A percentile compares a stretch with the other conserved stretches of the same genome.
Conservation (phyloP, 2,329 filamentous ascomycete species). For the Exophiala aquamarina region DNA sequence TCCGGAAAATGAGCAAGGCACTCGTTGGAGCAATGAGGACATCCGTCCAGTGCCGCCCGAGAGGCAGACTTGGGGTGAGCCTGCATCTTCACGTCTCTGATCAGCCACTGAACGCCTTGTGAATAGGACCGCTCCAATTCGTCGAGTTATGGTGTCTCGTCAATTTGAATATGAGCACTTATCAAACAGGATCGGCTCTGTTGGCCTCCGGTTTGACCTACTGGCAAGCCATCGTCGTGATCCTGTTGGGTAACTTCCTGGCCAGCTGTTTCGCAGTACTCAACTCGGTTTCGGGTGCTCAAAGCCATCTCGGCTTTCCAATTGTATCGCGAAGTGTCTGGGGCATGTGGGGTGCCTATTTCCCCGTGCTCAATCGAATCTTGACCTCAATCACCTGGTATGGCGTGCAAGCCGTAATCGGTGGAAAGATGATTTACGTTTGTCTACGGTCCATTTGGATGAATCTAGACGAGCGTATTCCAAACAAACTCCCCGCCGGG, state of each 20-base stretch:
- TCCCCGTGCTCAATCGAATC: conserved; percentile 43
- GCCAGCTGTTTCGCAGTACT: conserved; percentile 36
- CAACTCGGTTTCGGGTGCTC: conserved; percentile 39
- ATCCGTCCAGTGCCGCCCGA: conserved; percentile 40
- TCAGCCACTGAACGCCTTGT: too few relatives aligned
- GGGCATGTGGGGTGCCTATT: conserved; percentile 44
- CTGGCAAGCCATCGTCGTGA: conserved; percentile 42
- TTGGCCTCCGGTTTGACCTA: conserved; percentile 40
- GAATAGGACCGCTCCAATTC: conserved; percentile 20
- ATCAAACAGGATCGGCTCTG: conserved; percentile 38
- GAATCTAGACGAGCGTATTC: conserved; percentile 41
- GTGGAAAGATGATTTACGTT: conserved; percentile 35
- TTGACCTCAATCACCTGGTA: conserved; percentile 38
- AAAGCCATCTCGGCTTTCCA: conserved; percentile 46
- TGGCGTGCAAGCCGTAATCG: conserved; percentile 45
- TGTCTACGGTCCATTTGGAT: conserved; percentile 46
- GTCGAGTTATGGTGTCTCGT: conserved; percentile 35
- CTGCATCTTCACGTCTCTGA: conserved; percentile 41
- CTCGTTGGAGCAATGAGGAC: conserved; percentile 39
- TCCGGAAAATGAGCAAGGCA: too few relatives aligned
- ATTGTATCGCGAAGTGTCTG: conserved; percentile 42
- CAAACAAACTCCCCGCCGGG: conserved; percentile 34
- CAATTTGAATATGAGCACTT: conserved; percentile 42
- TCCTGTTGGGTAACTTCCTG: conserved; percentile 41
- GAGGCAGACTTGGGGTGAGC: conserved; percentile 40